Evolutionary conservation across 1,284 basidiomycete genomes (phyloP), one percentile per base, ranked within the genome.

Genomic region (Puccinia triticina): DNA sequence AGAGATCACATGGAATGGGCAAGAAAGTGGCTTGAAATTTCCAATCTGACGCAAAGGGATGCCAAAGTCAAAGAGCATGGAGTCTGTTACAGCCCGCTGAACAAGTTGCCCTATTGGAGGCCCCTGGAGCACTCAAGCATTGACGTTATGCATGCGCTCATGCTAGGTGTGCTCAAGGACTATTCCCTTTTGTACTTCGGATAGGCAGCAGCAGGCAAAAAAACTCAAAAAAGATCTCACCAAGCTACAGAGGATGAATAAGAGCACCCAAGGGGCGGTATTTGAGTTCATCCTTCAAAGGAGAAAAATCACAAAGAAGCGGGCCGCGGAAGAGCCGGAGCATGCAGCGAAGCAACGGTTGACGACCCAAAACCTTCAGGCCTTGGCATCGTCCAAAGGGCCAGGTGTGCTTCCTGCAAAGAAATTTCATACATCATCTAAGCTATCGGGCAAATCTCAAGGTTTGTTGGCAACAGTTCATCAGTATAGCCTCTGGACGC

Each of bases 151-250:
- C 76, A 77, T 61, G 59, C 57, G 21, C 26, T 77, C 18, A 37
- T 77, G 59, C 76, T 77, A 46, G 76, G 76, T 14, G 50, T 77
- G 21, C 34, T 48, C 12, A 77, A 77, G n/a, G 59, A 77, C 29
- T 32, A 76, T 46, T 57, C 74, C 26, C 29, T 76, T 7, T 59
- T 55, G 14, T 55, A 43, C 29, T 37, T 59, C 8, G 53, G 53
- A 21, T 26, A 61, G 29, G 50, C 46, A 3, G 37, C 50, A 4
- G 57, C 74, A 34, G 74, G 74, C n/a, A 7, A 76, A 57, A 12
- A 55, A 53, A 61, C 48, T 40, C 8, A 29, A 76, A 23, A 14
- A n/a, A 1, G 64, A 67, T 67, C n/a, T 67, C 26, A n/a, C 1
- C 1, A 67, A 34, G 34, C n/a, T 67, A 14, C 32, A 14, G 11